Evolutionary conservation across 23 red algal species (phyloP), one percentile per base, ranked within the genome.

Genomic region (Gracilariopsis chorda): DNA sequence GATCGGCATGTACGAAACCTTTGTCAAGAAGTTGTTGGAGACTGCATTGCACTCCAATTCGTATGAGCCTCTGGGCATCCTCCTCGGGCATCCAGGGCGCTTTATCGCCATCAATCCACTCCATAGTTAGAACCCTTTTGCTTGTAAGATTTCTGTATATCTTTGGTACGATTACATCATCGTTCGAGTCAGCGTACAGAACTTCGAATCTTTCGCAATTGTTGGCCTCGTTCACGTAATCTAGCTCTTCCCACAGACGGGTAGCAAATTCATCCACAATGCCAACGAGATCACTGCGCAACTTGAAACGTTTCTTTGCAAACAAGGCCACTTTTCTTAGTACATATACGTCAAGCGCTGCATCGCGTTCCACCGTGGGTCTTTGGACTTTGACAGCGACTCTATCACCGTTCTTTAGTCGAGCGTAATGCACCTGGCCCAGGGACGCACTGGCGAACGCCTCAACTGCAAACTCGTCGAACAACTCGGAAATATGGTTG

Each of bases 351-450:
- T 99, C 97, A 20, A 99, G 61, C 7, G 83, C 87, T 53, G 93
- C 93, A 77, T 95, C 81, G 47, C 71, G 56, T 34, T 82, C 67
- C 1, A 99, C 79, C 5, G 80, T 78, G 32, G 97, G 97, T 32
- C 97, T 71, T 73, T 96, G 97, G 30, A 99, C 93, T 78, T 99
- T 99, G 0, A 99, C 90, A 13, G 97, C 97, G 58, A 99, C 88
- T 64, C 86, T 73, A 37, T 94, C 84, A 17, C 86, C 88, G 36
- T 44, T 51, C 77, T 69, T 65, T 44, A 84, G 79, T 56, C 70
- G 40, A 25, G 82, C 86, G 28, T 78, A 56, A 75, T 94, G 92
- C 34, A 99, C 97, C 78, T 99, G 97, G 6, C 97, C 97, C 7
- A 99, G 58, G 20, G 82, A 91, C 8, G 97, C 97, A 8, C 89